phyloP scores from a whole-genome alignment of 2,329 filamentous ascomycete species.

The Neonectria ditissima region DNA sequence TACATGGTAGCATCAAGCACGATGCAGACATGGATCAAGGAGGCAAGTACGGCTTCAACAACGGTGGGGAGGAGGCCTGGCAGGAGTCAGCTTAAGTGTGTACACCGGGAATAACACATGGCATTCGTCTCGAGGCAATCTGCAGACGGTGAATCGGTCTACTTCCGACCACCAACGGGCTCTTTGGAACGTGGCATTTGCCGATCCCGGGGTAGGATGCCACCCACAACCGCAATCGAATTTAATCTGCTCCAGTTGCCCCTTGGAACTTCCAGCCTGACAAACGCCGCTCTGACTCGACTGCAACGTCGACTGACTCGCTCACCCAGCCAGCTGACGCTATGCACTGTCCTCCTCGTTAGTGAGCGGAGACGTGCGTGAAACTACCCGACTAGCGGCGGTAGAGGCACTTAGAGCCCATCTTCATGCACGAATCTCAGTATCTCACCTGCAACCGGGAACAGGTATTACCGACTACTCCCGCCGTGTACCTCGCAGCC shows the following conservation, averaged over 20 bases:
- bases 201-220: background rate
- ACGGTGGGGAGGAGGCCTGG: background rate
- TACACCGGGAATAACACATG: background rate
- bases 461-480: background rate
- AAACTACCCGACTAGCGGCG: conserved; percentile 8
- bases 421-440: too few species aligned
- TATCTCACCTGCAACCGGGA: background rate
- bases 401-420: background rate
- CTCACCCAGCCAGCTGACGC: background rate
- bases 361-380: background rate
- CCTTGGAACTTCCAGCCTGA: background rate
- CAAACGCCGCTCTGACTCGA: background rate
- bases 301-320: background rate
- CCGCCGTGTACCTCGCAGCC: conserved; percentile 2
- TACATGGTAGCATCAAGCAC: background rate
- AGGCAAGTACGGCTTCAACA: background rate
- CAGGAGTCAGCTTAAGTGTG: background rate
- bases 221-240: too few species aligned
- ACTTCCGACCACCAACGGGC: background rate
- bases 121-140: background rate
- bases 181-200: background rate
- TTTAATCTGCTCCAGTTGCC: background rate
- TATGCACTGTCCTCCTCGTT: background rate
- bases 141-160: background rate
- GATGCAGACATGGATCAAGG: background rate